Percentiles rank a stretch among this genome's conserved stretches.
phyloP scores from a whole-genome alignment of 495 filamentous ascomycete species.

The Talaromyces ruber region DNA sequence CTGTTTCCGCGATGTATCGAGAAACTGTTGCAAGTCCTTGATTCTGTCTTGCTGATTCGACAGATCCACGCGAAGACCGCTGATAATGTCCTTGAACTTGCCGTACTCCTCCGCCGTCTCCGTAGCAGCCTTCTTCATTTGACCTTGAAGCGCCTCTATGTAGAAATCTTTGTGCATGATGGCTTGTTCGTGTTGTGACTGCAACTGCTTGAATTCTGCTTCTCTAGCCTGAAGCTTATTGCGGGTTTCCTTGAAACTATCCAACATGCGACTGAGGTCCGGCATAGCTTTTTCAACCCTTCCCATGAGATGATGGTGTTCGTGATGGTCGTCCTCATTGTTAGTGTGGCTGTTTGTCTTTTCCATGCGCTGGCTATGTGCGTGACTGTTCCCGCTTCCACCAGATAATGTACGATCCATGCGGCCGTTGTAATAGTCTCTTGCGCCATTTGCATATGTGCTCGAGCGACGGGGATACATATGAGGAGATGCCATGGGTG shows the following conservation, averaged over 20 bases:
- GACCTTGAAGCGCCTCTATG: constrained; percentile 42
- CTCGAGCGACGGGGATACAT: constrained; percentile 18
- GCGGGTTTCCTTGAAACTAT: constrained; percentile 37
- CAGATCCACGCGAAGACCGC: constrained; percentile 46
- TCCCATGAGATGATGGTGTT: constrained; percentile 35
- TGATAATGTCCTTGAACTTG: constrained; percentile 38
- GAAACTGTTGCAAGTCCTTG: constrained; percentile 37
- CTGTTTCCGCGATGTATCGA: constrained; percentile 29
- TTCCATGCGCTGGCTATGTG: constrained; percentile 19
- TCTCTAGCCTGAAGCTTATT: constrained; percentile 34
- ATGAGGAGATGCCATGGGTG: constrained; percentile 27
- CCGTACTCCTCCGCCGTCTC: constrained; percentile 41
- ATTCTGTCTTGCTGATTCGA: constrained; percentile 48
- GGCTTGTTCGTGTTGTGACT: constrained; percentile 37
- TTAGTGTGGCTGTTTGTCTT: constrained; percentile 25
- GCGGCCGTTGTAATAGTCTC: constrained; percentile 1
- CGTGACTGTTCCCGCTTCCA: constrained; percentile 18
- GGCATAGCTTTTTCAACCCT: constrained; percentile 42
- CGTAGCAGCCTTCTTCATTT: constrained; percentile 43
- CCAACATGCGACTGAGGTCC: constrained; percentile 38
- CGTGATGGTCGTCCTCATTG: constrained; percentile 23
- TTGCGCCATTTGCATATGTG: constrained; percentile 9
- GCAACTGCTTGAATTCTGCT: constrained; percentile 35
- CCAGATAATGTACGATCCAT: constrained; percentile 4
- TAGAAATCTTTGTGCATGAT: constrained; percentile 45